phyloP scores from a whole-genome alignment of 805 yeast species.

The Saccharomyces kudriavzevii region DNA sequence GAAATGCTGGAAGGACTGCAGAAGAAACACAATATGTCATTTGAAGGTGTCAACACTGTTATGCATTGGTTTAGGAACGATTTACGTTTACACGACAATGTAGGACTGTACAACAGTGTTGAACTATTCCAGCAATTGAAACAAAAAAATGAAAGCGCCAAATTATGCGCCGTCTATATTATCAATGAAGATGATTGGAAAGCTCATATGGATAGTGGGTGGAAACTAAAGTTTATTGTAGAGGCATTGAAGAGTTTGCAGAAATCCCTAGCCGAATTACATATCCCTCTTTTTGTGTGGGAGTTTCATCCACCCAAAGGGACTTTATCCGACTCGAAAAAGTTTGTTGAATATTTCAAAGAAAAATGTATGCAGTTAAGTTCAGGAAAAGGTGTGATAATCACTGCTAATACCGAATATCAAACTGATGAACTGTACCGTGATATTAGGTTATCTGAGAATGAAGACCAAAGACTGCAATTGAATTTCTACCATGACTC shows the following conservation, averaged over 20 bases:
- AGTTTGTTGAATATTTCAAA: slow-evolving; percentile 20
- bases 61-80: slow-evolving; percentile 45
- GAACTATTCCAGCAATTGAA: slow-evolving; percentile 24
- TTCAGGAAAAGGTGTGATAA: slow-evolving; percentile 3
- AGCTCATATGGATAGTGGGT: slow-evolving; percentile 38
- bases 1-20: slow-evolving; percentile 6
- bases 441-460: slow-evolving; percentile 9
- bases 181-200: slow-evolving; percentile 35
- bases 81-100: slow-evolving; percentile 39
- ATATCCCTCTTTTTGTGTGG: slow-evolving; percentile 32
- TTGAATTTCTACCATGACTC: slow-evolving; percentile 32
- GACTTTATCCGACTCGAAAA: slow-evolving; percentile 8
- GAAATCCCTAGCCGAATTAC: slow-evolving; percentile 25
- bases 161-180: slow-evolving; percentile 37
- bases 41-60: slow-evolving; percentile 11
- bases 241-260: slow-evolving; percentile 30
- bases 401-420: slow-evolving; percentile 30
- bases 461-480: slow-evolving; percentile 6
- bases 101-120: slow-evolving; percentile 33
- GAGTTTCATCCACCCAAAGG: slow-evolving; percentile 16
- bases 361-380: slow-evolving; percentile 10
- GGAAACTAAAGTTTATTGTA: slow-evolving; percentile 35
- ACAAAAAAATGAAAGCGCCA: slow-evolving; percentile 12
- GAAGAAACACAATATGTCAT: neutral
- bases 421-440: slow-evolving; percentile 32